Evolutionary conservation across 306 rosid genomes (phyloP).

Genomic region (Carpinus fangiana): DNA sequence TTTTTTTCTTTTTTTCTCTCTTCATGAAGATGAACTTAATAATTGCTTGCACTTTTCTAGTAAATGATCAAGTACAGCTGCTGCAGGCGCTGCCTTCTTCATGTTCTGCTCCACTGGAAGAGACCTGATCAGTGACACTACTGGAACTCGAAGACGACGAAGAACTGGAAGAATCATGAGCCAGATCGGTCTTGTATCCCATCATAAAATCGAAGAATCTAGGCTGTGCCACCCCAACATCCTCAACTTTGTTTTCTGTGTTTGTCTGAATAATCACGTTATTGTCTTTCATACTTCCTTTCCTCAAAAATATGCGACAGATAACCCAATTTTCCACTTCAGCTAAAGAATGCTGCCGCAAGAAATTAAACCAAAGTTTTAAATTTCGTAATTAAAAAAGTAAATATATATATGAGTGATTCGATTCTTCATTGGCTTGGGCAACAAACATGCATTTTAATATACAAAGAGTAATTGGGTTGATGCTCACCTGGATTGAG

Average conservation of each 20-base stretch:
- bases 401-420: background rate
- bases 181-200: slow-evolving; percentile 24
- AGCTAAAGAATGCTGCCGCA: slow-evolving; percentile 49
- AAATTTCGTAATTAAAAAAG: background rate
- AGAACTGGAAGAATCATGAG: slow-evolving; percentile 40
- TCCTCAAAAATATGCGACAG: slow-evolving; percentile 64
- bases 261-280: slow-evolving; percentile 18
- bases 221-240: slow-evolving; percentile 29
- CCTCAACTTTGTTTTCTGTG: slow-evolving; percentile 9
- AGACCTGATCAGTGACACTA: slow-evolving; percentile 42
- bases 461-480: background rate
- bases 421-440: background rate
- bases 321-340: slow-evolving; percentile 74
- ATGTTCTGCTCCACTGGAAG: slow-evolving; percentile 39
- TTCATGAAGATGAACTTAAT: background rate
- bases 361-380: background rate
- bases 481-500: slow-evolving; percentile 36
- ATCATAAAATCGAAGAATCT: slow-evolving; percentile 46
- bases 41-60: background rate
- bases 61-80: slow-evolving; percentile 3
- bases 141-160: slow-evolving; percentile 73
- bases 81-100: slow-evolving; percentile 40
- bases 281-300: slow-evolving; percentile 37
- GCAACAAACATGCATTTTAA: background rate
- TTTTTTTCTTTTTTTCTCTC: background rate